phyloP scores from a whole-genome alignment of 768 basidiomycete species.

The Flagelloscypha sp. region DNA sequence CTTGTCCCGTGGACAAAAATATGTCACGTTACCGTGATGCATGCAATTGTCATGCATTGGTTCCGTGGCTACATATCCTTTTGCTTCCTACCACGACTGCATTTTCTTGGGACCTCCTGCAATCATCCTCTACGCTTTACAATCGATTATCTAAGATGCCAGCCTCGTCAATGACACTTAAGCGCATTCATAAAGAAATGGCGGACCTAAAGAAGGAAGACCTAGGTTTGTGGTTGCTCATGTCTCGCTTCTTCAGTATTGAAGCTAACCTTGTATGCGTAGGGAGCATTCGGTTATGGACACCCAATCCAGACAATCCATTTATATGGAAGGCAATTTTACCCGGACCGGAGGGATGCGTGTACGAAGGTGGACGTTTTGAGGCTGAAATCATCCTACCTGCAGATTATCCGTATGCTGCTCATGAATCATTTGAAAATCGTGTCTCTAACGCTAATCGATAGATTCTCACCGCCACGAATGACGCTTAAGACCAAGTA shows the following conservation, averaged over 20 bases:
- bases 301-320: conserved; percentile 56
- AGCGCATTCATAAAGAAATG: conserved; percentile 79
- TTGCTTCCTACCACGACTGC: no score
- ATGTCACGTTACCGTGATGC: no score
- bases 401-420: conserved; percentile 70
- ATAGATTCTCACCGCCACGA: conserved; percentile 72
- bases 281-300: no score
- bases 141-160: no score
- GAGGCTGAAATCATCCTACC: conserved; percentile 57
- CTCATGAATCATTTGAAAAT: conserved; percentile 6
- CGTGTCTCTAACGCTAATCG: no score
- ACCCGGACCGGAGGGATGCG: conserved; percentile 76
- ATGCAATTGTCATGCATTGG: no score
- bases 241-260: no score
- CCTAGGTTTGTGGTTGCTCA: conserved; percentile 61
- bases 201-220: conserved; percentile 78
- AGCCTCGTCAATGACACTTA: conserved; percentile 71
- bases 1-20: no score
- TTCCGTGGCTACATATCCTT: no score
- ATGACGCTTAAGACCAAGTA: conserved; percentile 70
- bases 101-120: no score
- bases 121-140: no score
- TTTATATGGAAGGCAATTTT: conserved; percentile 71
- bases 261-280: no score
- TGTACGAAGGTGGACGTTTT: conserved; percentile 76